These are phyloP conservation scores for Dysphania ambrosioides DNA, from an alignment of 148 eudicot species.

Conservation along the genomic window DNA sequence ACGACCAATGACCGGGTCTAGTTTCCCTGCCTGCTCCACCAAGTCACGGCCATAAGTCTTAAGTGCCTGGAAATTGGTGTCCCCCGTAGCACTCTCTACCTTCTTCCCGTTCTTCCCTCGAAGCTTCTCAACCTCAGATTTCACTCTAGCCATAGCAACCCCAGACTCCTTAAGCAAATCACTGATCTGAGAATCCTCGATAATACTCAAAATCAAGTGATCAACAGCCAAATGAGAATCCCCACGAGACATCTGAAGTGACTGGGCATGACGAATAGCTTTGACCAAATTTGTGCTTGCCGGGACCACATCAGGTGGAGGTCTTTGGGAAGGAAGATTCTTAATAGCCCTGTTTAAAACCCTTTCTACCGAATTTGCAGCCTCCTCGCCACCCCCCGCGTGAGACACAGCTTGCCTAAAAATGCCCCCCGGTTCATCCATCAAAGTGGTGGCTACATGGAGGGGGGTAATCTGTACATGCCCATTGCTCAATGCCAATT, in stretches of 20 bases:
- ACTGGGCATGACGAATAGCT: slow-evolving; percentile 64
- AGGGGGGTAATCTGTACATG: slow-evolving; percentile 77
- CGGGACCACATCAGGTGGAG: slow-evolving; percentile 65
- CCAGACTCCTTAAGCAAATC: slow-evolving; percentile 66
- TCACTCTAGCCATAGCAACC: slow-evolving; percentile 45
- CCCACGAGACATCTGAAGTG: slow-evolving; percentile 52
- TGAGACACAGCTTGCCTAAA: slow-evolving; percentile 56
- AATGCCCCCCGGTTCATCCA: slow-evolving; percentile 50
- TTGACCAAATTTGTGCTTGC: slow-evolving; percentile 59
- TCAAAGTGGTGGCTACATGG: slow-evolving; percentile 49
- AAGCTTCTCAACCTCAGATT: slow-evolving; percentile 63
- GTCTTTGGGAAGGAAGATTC: slow-evolving; percentile 56
- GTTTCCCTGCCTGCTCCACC: slow-evolving; percentile 82
- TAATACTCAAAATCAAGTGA: slow-evolving; percentile 58
- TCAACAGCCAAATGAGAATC: slow-evolving; percentile 82
- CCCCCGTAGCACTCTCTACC: slow-evolving; percentile 80
- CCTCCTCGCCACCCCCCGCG: slow-evolving; percentile 53
- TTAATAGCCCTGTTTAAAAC: slow-evolving; percentile 56
- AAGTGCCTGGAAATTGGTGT: slow-evolving; percentile 59
- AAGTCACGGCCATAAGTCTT: slow-evolving; percentile 83
- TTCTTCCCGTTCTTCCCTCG: slow-evolving; percentile 68
- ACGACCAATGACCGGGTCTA: slow-evolving; percentile 89
- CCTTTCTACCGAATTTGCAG: slow-evolving; percentile 51
- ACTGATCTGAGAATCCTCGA: slow-evolving; percentile 73
- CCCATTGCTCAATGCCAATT: slow-evolving; percentile 51